A percentile compares a stretch with the other conserved stretches of the same genome.
Evolutionary conservation across 768 basidiomycete species (phyloP).

Genomic region (Serendipita indica): DNA sequence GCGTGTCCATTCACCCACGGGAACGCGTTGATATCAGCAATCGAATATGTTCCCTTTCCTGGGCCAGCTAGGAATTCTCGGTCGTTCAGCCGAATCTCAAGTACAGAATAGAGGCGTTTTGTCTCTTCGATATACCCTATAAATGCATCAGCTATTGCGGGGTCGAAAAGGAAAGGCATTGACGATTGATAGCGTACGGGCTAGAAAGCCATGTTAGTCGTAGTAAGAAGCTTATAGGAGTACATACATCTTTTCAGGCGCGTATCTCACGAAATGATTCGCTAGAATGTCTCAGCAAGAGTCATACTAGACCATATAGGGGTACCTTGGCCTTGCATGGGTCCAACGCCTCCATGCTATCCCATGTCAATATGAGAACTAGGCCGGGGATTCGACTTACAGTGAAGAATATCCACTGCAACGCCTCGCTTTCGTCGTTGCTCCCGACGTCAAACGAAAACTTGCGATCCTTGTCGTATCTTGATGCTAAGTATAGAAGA

Average conservation of each 20-base stretch:
- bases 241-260: conserved; percentile 55
- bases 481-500: conserved; percentile 60
- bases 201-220: background rate
- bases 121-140: conserved; percentile 70
- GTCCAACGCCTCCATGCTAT: conserved; percentile 67
- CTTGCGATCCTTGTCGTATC: conserved; percentile 62
- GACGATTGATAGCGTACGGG: background rate
- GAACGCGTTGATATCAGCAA: conserved; percentile 58
- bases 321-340: conserved; percentile 68
- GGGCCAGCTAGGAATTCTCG: conserved; percentile 73
- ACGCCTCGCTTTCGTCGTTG: conserved; percentile 50
- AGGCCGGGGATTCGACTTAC: conserved; percentile 11
- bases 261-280: conserved; percentile 52
- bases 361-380: background rate
- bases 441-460: conserved; percentile 46
- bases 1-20: conserved; percentile 31
- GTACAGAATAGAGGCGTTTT: conserved; percentile 65
- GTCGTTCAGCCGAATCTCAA: conserved; percentile 57
- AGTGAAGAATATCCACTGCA: conserved; percentile 82
- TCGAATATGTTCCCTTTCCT: conserved; percentile 45
- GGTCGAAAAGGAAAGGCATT: background rate
- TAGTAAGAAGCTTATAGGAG: conserved; percentile 41
- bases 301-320: conserved; percentile 11
- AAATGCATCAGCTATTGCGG: conserved; percentile 16
- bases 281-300: conserved; percentile 30